Evolutionary conservation across 148 eudicot genomes (phyloP), one percentile per base, ranked within the genome.

Genomic region (Spergularia bocconei): DNA sequence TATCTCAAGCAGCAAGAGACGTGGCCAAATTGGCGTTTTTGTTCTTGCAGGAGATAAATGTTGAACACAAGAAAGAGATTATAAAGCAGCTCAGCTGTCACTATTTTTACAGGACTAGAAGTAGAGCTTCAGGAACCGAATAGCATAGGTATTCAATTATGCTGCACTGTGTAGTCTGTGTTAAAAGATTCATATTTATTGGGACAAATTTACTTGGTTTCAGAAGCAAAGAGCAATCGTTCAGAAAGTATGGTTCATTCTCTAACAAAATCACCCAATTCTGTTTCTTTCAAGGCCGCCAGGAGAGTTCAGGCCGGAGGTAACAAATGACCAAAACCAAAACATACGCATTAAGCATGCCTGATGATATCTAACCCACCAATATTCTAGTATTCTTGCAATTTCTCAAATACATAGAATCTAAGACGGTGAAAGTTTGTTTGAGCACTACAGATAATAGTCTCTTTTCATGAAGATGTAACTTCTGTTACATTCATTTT

Each of bases 1-100:
- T 51, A 63, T 63, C 69, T 65, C 48, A 52, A 25, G 61, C 21
- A 64, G 70, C 65, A 52, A 17, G 57, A 74, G 50, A 53, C 36
- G 25, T 23, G 58, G 53, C 69, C 55, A 14, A 63, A 51, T 36
- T 10, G 41, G n/a, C 62, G 36, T 9, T 19, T 73, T 41, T 56
- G 44, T 78, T 75, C 25, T 55, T 21, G 36, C 41, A 13, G 52
- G 63, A 38, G 54, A 58, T 20, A 13, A 25, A 62, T 19, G 51
- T n/a, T 50, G 14, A 9, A 41, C 8, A 41, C 38, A 20, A 15
- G 29, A 41, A 19, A 19, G 21, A 23, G 17, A n/a, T 25, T 19
- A 58, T 15, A 50, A 47, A 60, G 21, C 67, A 60, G 23, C 56
- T 59, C 56, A 60, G 56, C 23, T 39, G 75, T 57, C 19, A 57